Evolutionary conservation across 768 basidiomycete genomes (phyloP).

Genomic region (Rhodotorula sphaerocarpa): DNA sequence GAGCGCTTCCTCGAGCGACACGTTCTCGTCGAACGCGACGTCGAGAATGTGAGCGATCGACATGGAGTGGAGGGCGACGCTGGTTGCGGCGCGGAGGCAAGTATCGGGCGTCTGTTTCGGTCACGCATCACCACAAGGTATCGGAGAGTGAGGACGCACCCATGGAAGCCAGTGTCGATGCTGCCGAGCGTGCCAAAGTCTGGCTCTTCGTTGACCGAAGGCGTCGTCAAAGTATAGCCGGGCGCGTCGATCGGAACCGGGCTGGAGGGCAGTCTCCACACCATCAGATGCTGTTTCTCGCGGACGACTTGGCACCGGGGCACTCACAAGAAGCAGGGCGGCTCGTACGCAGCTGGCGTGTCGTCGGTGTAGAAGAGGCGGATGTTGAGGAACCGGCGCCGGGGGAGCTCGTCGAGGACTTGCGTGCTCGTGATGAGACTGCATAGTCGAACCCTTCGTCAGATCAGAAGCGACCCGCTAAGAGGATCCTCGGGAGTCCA

Average conservation of each 20-base stretch:
- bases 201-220: slow-evolving; percentile 12
- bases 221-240: slow-evolving; percentile 30
- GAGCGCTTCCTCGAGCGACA: slow-evolving; percentile 16
- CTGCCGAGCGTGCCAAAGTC: slow-evolving; percentile 26
- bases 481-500: too few relatives aligned
- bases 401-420: slow-evolving; percentile 44
- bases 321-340: slow-evolving; percentile 56
- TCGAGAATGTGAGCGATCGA: slow-evolving; percentile 54
- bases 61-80: slow-evolving; percentile 36
- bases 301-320: too few relatives aligned
- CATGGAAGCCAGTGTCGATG: slow-evolving; percentile 31
- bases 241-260: neutral
- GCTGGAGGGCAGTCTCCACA: too few relatives aligned
- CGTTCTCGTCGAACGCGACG: slow-evolving; percentile 51
- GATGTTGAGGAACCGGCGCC: slow-evolving; percentile 76
- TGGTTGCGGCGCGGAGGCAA: too few relatives aligned
- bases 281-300: too few relatives aligned
- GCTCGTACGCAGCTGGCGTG: slow-evolving; percentile 74
- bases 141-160: slow-evolving; percentile 17
- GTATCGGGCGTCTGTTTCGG: too few relatives aligned
- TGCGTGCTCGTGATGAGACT: slow-evolving; percentile 33
- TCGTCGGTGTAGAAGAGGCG: slow-evolving; percentile 75
- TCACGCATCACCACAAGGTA: too few relatives aligned
- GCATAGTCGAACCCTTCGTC: neutral
- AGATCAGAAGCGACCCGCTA: neutral